Percentiles rank a stretch among this genome's conserved stretches.
Conservation (phyloP, 495 filamentous ascomycete species). For the Neurospora intermedia region DNA sequence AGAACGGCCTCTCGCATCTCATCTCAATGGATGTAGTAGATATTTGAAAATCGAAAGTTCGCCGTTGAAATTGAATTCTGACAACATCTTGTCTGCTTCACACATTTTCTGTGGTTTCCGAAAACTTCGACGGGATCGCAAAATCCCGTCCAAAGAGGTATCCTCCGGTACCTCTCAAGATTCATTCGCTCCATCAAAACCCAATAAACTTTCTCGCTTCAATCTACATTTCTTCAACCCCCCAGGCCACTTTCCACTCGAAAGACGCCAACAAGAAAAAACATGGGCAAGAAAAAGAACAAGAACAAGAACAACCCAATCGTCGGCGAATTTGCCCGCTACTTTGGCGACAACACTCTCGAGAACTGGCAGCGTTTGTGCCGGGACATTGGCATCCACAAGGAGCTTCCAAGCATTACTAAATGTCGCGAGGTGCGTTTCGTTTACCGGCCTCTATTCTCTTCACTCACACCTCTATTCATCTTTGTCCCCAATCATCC, state of each 20-base stretch:
- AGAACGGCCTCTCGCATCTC: not conserved
- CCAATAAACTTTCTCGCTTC: not conserved
- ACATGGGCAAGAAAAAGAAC: not conserved
- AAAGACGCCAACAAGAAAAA: not conserved
- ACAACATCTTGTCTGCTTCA: not conserved
- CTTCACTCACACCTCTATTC: not conserved
- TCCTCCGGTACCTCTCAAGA: not conserved
- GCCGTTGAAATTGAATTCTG: not conserved
- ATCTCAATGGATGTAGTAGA: not conserved
- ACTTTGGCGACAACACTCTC: conserved; percentile 22
- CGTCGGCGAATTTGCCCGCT: conserved; percentile 12
- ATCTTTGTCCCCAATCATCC: not conserved
- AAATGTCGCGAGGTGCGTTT: conserved; percentile 25
- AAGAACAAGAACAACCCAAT: not conserved
- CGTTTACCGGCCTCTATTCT: too few species aligned
- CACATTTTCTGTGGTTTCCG: not conserved
- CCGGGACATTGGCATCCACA: conserved; percentile 21
- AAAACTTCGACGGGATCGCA: not conserved
- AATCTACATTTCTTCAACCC: not conserved
- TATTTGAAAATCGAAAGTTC: not conserved
- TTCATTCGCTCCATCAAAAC: not conserved
- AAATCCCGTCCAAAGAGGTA: not conserved
- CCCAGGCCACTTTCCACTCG: not conserved
- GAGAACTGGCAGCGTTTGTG: conserved; percentile 27
- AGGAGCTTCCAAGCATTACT: conserved; percentile 18